phyloP scores from a whole-genome alignment of 129 eudicot species.

The Centaurea solstitialis region DNA sequence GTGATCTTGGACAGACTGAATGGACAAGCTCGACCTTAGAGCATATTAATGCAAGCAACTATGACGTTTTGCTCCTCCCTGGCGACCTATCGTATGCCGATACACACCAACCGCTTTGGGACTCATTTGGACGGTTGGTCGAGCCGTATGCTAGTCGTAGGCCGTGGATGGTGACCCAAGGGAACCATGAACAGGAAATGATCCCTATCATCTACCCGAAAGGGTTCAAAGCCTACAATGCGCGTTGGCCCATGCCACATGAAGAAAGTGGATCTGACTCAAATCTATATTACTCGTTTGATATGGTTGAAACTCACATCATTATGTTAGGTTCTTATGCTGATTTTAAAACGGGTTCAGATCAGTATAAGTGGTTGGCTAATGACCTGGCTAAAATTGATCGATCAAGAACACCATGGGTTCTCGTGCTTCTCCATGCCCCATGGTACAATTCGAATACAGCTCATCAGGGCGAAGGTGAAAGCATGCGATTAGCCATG shows the following conservation, averaged over 20 bases:
- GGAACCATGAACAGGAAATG: slow-evolving; percentile 78
- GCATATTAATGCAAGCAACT: slow-evolving; percentile 53
- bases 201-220: slow-evolving; percentile 52
- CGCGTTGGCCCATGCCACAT: slow-evolving; percentile 84
- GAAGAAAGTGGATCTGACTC: slow-evolving; percentile 64
- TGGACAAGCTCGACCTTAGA: slow-evolving; percentile 75
- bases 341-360: slow-evolving; percentile 46
- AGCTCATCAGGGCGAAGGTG: slow-evolving; percentile 90
- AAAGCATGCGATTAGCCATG: slow-evolving; percentile 77
- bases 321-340: slow-evolving; percentile 79
- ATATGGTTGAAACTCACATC: slow-evolving; percentile 61
- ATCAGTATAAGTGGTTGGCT: slow-evolving; percentile 75
- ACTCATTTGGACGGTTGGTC: slow-evolving; percentile 82
- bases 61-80: slow-evolving; percentile 70
- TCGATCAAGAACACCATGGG: slow-evolving; percentile 68
- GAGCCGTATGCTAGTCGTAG: slow-evolving; percentile 78
- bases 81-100: slow-evolving; percentile 91
- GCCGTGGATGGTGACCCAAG: slow-evolving; percentile 95
- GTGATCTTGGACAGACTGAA: slow-evolving; percentile 90
- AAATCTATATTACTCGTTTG: slow-evolving; percentile 77
- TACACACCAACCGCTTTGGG: slow-evolving; percentile 77
- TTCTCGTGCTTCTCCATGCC: slow-evolving; percentile 61
- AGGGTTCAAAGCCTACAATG: slow-evolving; percentile 67
- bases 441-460: slow-evolving; percentile 82
- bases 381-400: slow-evolving; percentile 57